These are phyloP conservation scores for Tricholoma furcatifolium DNA, from an alignment of 768 basidiomycete species.

Conservation along the genomic window DNA sequence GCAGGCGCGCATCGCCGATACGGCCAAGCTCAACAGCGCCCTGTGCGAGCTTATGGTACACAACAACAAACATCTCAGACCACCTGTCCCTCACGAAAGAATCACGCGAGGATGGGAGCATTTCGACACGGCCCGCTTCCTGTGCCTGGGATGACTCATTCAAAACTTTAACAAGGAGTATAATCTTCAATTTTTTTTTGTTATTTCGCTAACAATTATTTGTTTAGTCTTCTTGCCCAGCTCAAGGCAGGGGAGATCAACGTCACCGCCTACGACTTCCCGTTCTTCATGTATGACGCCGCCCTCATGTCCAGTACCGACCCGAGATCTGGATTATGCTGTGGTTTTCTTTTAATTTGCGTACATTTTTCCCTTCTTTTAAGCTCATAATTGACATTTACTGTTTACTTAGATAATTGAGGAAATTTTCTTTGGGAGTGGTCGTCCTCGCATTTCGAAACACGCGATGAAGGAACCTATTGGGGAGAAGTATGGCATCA, in stretches of 20 bases:
- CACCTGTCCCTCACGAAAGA: not conserved
- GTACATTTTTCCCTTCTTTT: not conserved
- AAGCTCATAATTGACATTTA: too few species aligned
- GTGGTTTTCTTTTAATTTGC: not conserved
- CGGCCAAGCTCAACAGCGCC: not conserved
- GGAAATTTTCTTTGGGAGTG: not conserved
- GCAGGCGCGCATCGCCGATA: not conserved
- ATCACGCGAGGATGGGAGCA: not conserved
- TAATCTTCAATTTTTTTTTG: not conserved
- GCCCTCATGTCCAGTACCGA: not conserved
- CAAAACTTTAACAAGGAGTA: not conserved
- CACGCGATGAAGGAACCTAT: not conserved
- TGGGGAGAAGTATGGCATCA: too few species aligned
- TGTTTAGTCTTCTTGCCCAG: not conserved
- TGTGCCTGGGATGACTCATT: not conserved
- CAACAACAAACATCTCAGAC: not conserved
- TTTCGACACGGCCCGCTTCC: not conserved
- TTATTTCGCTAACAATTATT: not conserved
- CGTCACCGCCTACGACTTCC: not conserved
- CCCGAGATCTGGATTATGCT: not conserved
- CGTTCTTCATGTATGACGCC: not conserved
- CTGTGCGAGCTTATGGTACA: not conserved
- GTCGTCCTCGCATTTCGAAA: not conserved
- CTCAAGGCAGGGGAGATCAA: not conserved
- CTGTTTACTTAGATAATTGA: not conserved